phyloP scores from a whole-genome alignment of 2,329 filamentous ascomycete species.

The Hypoxylon sp. region DNA sequence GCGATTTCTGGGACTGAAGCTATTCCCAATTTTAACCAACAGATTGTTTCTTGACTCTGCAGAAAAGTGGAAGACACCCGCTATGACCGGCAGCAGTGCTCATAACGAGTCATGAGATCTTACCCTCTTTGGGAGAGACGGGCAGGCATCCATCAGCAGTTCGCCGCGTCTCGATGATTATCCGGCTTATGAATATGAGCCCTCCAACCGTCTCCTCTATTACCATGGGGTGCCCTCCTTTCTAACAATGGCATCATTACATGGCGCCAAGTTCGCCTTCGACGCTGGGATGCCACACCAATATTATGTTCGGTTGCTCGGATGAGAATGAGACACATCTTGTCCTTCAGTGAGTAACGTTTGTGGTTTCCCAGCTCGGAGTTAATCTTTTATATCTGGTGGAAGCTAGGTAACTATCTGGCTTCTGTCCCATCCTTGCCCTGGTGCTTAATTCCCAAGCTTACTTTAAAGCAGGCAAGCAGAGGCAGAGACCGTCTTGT shows the following conservation, averaged over 20 bases:
- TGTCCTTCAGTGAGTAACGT: slow-evolving; percentile 17
- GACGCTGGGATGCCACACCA: slow-evolving; percentile 27
- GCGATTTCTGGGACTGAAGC: slow-evolving; percentile 29
- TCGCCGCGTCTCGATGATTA: slow-evolving; percentile 22
- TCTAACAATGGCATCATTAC: slow-evolving; percentile 17
- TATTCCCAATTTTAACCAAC: slow-evolving; percentile 38
- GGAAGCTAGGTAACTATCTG: slow-evolving; percentile 2
- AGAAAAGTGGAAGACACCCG: slow-evolving; percentile 24
- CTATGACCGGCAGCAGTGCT: slow-evolving; percentile 16
- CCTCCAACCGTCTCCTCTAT: slow-evolving; percentile 22
- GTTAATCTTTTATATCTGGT: slow-evolving; percentile 7
- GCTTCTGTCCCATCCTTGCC: slow-evolving; percentile 16
- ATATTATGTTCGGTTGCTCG: slow-evolving; percentile 8
- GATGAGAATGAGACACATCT: slow-evolving; percentile 16
- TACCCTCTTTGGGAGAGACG: slow-evolving; percentile 14
- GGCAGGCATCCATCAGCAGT: slow-evolving; percentile 11
- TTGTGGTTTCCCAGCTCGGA: not conserved
- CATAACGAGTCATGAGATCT: slow-evolving; percentile 37
- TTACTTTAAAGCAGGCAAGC: slow-evolving; percentile 2
- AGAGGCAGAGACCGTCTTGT: slow-evolving; percentile 19
- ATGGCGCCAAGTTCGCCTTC: slow-evolving; percentile 41
- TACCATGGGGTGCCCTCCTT: slow-evolving; percentile 28
- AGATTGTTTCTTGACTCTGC: slow-evolving; percentile 21
- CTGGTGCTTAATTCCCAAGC: slow-evolving; percentile 17
- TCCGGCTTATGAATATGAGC: slow-evolving; percentile 31